Conservation (phyloP, 2,329 filamentous ascomycete genomes). For the Lachnellula cervina region DNA sequence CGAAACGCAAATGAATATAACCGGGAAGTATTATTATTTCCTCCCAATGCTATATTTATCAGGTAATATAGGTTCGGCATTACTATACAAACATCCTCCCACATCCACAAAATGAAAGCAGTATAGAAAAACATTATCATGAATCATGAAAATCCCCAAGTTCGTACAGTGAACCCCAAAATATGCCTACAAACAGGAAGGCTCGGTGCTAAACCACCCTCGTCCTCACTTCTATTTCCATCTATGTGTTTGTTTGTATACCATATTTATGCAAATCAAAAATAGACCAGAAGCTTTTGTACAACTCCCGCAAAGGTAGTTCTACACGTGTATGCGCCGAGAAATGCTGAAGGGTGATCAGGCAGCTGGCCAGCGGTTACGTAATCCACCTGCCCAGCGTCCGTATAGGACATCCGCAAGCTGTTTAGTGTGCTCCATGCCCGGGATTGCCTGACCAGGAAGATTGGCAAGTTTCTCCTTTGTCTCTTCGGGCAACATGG, state of each 20-base stretch:
- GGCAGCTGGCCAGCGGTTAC: slow-evolving; percentile 57
- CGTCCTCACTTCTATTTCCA: too few relatives aligned
- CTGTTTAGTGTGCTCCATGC: slow-evolving; percentile 90
- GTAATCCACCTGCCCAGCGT: slow-evolving; percentile 82
- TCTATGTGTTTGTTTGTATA: slow-evolving; percentile 5
- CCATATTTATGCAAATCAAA: slow-evolving; percentile 12
- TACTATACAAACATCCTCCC: slow-evolving; percentile 1
- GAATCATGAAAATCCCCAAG: slow-evolving; percentile 15
- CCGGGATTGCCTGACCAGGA: slow-evolving; percentile 54
- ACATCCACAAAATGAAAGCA: not conserved
- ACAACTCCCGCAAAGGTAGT: slow-evolving; percentile 18
- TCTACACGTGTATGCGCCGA: slow-evolving; percentile 12
- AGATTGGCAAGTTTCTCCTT: slow-evolving; percentile 42
- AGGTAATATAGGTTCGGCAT: not conserved
- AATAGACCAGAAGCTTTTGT: slow-evolving; percentile 11
- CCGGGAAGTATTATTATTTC: not conserved
- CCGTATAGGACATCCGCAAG: slow-evolving; percentile 87
- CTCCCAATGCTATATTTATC: not conserved
- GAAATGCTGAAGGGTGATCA: slow-evolving; percentile 13
- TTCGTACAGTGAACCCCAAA: slow-evolving; percentile 18
- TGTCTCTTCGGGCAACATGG: slow-evolving; percentile 44
- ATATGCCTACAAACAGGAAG: slow-evolving; percentile 3
- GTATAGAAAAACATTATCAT: slow-evolving; percentile 19
- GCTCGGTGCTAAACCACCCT: too few relatives aligned
- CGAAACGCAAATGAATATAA: not conserved